Percentiles rank a stretch among this genome's conserved stretches.
Conservation (phyloP, 768 basidiomycete genomes). For the Dendrothele bispora region DNA sequence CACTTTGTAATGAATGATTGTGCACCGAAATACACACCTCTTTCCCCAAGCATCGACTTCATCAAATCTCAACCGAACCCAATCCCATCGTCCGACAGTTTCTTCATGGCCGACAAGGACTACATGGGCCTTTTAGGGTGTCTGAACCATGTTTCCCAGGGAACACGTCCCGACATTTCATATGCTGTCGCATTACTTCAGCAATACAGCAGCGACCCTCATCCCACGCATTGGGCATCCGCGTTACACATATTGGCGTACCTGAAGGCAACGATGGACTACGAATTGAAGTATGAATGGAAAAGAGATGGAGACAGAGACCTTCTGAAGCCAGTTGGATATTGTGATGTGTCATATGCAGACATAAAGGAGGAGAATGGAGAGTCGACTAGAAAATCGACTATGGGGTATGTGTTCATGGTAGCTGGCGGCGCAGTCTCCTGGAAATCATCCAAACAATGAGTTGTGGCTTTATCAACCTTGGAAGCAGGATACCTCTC, state of each 20-base stretch:
- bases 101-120: neutral
- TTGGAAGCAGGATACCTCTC: no score
- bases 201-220: neutral
- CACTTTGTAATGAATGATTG: neutral
- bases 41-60: neutral
- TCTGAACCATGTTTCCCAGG: neutral
- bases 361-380: constrained; percentile 23
- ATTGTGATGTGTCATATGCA: neutral
- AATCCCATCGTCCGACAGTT: neutral
- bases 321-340: no score
- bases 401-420: constrained; percentile 20
- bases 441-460: no score
- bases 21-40: neutral
- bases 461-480: no score
- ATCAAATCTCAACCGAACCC: neutral
- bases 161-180: neutral
- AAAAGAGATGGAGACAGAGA: neutral
- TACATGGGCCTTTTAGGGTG: neutral
- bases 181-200: neutral
- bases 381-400: constrained; percentile 17
- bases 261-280: neutral
- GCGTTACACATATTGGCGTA: neutral
- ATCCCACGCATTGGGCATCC: neutral
- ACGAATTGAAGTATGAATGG: neutral
- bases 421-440: constrained; percentile 16